Evolutionary conservation across 495 filamentous ascomycete genomes (phyloP).

Genomic region (Parachaetomium inaequale): DNA sequence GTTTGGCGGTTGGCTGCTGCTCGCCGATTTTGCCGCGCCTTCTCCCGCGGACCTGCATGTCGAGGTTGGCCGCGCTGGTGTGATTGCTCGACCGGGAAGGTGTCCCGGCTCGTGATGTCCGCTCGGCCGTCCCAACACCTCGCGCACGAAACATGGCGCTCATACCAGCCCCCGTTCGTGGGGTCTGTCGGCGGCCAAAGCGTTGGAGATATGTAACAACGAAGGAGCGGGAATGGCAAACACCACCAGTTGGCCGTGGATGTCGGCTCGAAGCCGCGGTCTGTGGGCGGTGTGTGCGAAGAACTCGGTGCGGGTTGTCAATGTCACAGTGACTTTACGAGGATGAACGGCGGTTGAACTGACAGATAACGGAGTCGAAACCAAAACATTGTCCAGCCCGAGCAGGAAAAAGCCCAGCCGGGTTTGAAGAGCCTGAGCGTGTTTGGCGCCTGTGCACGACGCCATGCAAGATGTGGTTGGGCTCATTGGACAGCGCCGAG

Average conservation of each 20-base stretch:
- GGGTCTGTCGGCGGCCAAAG: not conserved
- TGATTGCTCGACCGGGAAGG: not conserved
- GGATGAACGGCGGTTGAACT: not conserved
- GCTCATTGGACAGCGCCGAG: not conserved
- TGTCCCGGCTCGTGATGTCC: not conserved
- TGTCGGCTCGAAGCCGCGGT: not conserved
- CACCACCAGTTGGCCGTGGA: not conserved
- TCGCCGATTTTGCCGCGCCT: not conserved
- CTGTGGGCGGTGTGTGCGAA: not conserved
- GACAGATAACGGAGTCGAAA: not conserved
- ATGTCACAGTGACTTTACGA: constrained; percentile 6
- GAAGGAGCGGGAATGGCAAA: not conserved
- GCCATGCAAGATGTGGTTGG: not conserved
- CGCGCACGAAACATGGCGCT: not conserved
- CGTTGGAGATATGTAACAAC: not conserved
- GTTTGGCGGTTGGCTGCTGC: not conserved
- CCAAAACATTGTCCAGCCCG: constrained; percentile 6
- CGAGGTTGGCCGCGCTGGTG: not conserved
- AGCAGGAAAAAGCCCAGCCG: not conserved
- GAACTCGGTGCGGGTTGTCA: not conserved
- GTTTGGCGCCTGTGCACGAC: not conserved
- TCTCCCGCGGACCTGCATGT: constrained; percentile 2
- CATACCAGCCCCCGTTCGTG: not conserved
- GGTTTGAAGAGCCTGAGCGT: not conserved
- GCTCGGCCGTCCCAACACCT: not conserved